Conservation (phyloP, 345 rosid genomes). For the Gossypium stocksii region DNA sequence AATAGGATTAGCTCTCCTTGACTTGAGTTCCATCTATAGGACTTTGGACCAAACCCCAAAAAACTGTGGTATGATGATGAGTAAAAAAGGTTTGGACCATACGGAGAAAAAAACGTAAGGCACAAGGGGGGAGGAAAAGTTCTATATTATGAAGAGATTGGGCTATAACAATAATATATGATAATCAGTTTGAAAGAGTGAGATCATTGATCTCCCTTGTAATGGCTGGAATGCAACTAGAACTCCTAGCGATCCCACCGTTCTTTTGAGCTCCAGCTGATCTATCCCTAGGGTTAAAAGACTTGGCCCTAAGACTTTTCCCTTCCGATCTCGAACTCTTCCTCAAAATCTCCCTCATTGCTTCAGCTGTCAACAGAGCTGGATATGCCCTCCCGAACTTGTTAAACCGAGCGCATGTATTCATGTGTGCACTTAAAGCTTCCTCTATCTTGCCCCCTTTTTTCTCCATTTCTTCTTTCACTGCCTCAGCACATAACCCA, state of each 20-base stretch:
- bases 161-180: background rate
- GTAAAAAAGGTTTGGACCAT: background rate
- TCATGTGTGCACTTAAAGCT: slow-evolving; percentile 71
- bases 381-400: slow-evolving; percentile 79
- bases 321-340: slow-evolving; percentile 25
- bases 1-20: background rate
- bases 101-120: background rate
- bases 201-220: slow-evolving; percentile 49
- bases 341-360: slow-evolving; percentile 80
- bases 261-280: slow-evolving; percentile 29
- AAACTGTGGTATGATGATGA: background rate
- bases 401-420: slow-evolving; percentile 71
- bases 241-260: slow-evolving; percentile 61
- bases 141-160: background rate
- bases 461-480: slow-evolving; percentile 80
- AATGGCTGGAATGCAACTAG: slow-evolving; percentile 86
- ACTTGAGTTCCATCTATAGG: background rate
- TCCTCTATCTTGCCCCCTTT: slow-evolving; percentile 48
- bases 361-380: slow-evolving; percentile 74
- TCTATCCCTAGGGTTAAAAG: slow-evolving; percentile 42
- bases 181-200: background rate
- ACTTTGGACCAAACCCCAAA: background rate
- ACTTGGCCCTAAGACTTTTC: slow-evolving; percentile 37
- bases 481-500: slow-evolving; percentile 86
- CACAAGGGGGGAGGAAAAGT: background rate